Percentiles rank a stretch among this genome's conserved stretches.
These are phyloP conservation scores for Lyophyllum decastes DNA, from an alignment of 768 basidiomycete genomes.

Conservation along the genomic window DNA sequence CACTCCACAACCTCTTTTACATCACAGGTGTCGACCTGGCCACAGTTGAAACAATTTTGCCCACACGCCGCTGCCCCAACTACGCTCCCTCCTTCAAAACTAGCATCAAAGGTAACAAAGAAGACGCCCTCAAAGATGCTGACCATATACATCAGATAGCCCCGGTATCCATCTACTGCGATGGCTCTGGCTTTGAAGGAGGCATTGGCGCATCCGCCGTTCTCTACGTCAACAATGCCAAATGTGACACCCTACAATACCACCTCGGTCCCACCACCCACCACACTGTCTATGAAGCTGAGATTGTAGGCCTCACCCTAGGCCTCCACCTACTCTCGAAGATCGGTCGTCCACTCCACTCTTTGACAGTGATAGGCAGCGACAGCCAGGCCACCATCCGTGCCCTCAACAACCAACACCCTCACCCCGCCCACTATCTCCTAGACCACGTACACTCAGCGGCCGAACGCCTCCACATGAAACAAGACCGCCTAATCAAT, in stretches of 20 bases:
- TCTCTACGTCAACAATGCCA: neutral
- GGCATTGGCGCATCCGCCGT: conserved; percentile 4
- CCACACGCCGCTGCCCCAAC: neutral
- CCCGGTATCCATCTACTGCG: neutral
- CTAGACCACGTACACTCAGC: conserved; percentile 1
- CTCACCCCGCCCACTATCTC: conserved; percentile 8
- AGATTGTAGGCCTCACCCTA: neutral
- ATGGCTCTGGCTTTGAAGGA: conserved; percentile 10
- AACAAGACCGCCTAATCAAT: neutral
- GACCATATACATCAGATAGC: neutral
- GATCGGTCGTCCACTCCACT: neutral
- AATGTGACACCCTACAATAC: neutral
- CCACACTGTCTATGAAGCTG: conserved; percentile 7
- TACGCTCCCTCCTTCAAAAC: neutral
- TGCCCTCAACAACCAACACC: conserved; percentile 2
- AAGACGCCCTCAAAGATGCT: neutral
- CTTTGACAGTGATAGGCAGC: neutral
- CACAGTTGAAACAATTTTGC: neutral
- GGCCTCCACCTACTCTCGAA: neutral
- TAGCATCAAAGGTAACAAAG: neutral
- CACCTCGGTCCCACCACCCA: conserved; percentile 2
- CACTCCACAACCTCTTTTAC: conserved; percentile 5
- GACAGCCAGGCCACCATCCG: conserved; percentile 2
- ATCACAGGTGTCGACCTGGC: neutral
- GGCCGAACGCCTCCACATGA: neutral